phyloP scores from a whole-genome alignment of 1,284 basidiomycete species.

The Pseudomicrostroma phylloplanum region DNA sequence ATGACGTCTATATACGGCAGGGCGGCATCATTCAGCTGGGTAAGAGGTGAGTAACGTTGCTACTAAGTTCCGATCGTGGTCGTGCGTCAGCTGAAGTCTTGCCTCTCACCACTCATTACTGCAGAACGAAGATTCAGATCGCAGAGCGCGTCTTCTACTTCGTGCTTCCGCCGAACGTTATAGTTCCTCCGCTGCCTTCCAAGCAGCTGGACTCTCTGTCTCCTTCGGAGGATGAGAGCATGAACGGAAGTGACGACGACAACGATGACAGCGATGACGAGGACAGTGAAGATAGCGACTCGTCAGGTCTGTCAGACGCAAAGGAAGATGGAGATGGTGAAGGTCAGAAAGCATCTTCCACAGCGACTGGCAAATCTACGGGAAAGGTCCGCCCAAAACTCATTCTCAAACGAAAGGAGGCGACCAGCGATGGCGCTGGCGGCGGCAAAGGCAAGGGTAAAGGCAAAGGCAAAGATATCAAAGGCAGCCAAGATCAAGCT shows the following conservation, averaged over 20 bases:
- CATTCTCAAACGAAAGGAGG: conserved; percentile 12
- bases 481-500: not conserved
- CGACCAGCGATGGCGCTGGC: conserved; percentile 7
- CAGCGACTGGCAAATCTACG: conserved; percentile 54
- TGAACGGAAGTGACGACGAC: conserved; percentile 17
- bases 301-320: conserved; percentile 28
- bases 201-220: conserved; percentile 25
- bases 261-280: not conserved
- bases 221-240: conserved; percentile 8
- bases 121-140: conserved; percentile 85
- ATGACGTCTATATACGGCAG: conserved; percentile 85
- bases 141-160: conserved; percentile 96
- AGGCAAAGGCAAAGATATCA: conserved; percentile 19
- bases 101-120: conserved; percentile 54
- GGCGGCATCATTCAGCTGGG: conserved; percentile 65
- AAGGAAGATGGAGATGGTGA: conserved; percentile 19
- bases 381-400: conserved; percentile 61
- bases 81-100: not conserved
- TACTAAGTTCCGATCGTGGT: not conserved
- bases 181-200: conserved; percentile 15
- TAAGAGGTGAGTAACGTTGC: conserved; percentile 20
- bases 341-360: conserved; percentile 38
- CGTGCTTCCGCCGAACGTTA: conserved; percentile 63
- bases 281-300: not conserved
- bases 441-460: conserved; percentile 24